Percentiles rank a stretch among this genome's conserved stretches.
Evolutionary conservation across 1,284 basidiomycete genomes (phyloP).

Genomic region (Heterobasidion annosum): DNA sequence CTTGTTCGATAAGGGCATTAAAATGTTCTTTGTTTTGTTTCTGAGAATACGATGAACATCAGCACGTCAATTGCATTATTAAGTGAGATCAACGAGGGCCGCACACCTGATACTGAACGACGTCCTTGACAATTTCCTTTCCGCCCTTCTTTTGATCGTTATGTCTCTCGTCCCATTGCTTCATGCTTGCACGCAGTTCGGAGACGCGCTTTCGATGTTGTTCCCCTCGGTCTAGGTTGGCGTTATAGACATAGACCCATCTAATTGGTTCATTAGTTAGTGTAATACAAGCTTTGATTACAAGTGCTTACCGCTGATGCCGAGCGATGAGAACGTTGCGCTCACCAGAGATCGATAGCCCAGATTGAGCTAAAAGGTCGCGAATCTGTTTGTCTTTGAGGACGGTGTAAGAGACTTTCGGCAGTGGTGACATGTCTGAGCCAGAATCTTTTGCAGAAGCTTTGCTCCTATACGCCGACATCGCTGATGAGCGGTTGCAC

Average conservation of each 20-base stretch:
- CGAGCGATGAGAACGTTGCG: conserved; percentile 40
- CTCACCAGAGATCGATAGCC: conserved; percentile 44
- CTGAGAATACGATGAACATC: not conserved
- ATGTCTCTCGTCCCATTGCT: conserved; percentile 39
- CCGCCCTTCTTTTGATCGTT: conserved; percentile 19
- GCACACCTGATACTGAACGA: conserved; percentile 38
- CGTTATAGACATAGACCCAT: conserved; percentile 62
- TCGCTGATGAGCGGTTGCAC: conserved; percentile 1
- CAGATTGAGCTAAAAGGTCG: conserved; percentile 45
- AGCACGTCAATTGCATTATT: not conserved
- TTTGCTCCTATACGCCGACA: not conserved
- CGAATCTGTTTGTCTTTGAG: conserved; percentile 54
- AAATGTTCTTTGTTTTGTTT: not conserved
- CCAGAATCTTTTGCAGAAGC: conserved; percentile 18
- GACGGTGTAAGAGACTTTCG: conserved; percentile 57
- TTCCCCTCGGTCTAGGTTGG: conserved; percentile 55
- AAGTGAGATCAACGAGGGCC: not conserved
- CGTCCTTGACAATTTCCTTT: conserved; percentile 39
- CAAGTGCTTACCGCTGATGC: conserved; percentile 43
- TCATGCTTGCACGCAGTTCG: conserved; percentile 44
- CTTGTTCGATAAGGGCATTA: not conserved
- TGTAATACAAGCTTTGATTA: no score
- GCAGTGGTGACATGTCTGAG: conserved; percentile 35
- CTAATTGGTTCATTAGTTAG: conserved; percentile 21
- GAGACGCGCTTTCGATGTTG: conserved; percentile 34